These are phyloP conservation scores for Daedalea quercina DNA, from an alignment of 768 basidiomycete species.

Conservation along the genomic window DNA sequence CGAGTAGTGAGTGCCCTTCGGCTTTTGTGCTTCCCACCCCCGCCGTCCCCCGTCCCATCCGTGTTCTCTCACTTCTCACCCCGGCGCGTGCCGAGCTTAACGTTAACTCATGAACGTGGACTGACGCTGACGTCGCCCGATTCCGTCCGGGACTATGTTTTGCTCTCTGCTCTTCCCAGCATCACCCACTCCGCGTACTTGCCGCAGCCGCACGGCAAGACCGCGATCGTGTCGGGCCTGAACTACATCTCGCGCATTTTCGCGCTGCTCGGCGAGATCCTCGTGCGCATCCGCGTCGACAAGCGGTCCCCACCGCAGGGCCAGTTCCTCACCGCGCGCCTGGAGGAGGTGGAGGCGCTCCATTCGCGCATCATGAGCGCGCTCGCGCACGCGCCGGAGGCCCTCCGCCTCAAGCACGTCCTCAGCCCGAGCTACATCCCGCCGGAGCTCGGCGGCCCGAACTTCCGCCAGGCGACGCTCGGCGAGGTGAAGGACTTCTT, in stretches of 20 bases:
- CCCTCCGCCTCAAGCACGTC: conserved; percentile 59
- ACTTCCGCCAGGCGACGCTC: conserved; percentile 78
- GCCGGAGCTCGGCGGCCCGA: conserved; percentile 59
- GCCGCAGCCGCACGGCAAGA: conserved; percentile 83
- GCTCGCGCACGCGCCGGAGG: conserved; percentile 70
- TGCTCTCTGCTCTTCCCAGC: conserved; percentile 27
- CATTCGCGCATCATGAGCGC: conserved; percentile 71
- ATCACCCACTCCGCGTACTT: conserved; percentile 82
- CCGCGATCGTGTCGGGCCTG: conserved; percentile 78
- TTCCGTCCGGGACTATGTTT: background rate
- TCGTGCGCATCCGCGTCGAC: conserved; percentile 81
- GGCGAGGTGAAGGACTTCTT: conserved; percentile 89
- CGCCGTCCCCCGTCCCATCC: conserved; percentile 14
- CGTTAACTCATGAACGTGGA: background rate
- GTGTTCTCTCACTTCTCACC: background rate
- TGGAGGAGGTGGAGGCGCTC: conserved; percentile 80
- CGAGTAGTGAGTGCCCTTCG: conserved; percentile 60
- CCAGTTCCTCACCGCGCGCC: conserved; percentile 74
- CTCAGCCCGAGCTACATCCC: conserved; percentile 43
- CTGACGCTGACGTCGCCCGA: background rate
- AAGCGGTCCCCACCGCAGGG: conserved; percentile 82
- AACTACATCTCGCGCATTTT: conserved; percentile 86
- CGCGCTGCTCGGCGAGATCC: conserved; percentile 77
- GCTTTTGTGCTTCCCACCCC: conserved; percentile 7
- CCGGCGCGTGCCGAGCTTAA: conserved; percentile 1